phyloP scores from a whole-genome alignment of 2,329 filamentous ascomycete genomes.

The Colletotrichum echinochloae region DNA sequence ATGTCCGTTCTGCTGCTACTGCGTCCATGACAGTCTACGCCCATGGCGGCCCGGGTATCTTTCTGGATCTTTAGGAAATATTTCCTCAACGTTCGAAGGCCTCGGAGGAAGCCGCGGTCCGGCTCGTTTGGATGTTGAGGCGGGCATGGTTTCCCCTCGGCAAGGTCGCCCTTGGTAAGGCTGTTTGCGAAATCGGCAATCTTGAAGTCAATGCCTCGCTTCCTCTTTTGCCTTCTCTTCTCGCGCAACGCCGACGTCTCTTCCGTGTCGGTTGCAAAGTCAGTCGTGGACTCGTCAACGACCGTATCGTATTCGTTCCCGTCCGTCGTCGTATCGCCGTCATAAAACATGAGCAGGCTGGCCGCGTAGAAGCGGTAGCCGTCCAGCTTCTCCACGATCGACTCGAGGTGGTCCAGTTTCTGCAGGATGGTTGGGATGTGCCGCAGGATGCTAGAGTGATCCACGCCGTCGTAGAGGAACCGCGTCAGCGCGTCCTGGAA shows the following conservation, averaged over 20 bases:
- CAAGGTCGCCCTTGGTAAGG: constrained; percentile 85
- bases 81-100: constrained; percentile 79
- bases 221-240: constrained; percentile 62
- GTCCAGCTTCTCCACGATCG: constrained; percentile 81
- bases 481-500: constrained; percentile 89
- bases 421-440: constrained; percentile 90
- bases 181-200: constrained; percentile 99
- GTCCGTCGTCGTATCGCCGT: constrained; percentile 76
- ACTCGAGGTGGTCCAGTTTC: constrained; percentile 85
- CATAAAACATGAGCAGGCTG: constrained; percentile 94
- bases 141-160: constrained; percentile 75
- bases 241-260: constrained; percentile 55
- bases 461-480: constrained; percentile 91
- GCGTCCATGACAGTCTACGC: constrained; percentile 53
- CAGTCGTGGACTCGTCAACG: constrained; percentile 69
- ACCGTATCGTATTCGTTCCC: constrained; percentile 61
- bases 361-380: constrained; percentile 97
- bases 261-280: constrained; percentile 69
- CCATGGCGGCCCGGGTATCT: constrained; percentile 73
- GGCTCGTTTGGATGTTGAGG: constrained; percentile 84
- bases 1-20: constrained; percentile 34
- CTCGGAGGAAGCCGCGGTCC: constrained; percentile 90
- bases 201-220: constrained; percentile 85
- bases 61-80: constrained; percentile 91
- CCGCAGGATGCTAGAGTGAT: constrained; percentile 80